Conservation (phyloP, 768 basidiomycete genomes). For the Trametes gibbosa region DNA sequence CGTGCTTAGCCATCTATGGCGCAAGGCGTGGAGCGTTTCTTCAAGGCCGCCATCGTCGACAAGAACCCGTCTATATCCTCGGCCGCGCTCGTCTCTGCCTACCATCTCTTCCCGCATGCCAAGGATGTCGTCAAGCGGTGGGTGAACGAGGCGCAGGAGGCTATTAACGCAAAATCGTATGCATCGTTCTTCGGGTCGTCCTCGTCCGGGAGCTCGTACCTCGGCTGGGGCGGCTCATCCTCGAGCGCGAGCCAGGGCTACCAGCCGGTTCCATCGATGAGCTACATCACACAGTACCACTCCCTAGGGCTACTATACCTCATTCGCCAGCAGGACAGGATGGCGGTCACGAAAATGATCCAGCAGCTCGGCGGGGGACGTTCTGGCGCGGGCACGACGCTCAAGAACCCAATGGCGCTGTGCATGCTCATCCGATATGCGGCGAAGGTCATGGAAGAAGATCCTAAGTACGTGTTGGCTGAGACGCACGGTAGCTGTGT, state of each 20-base stretch:
- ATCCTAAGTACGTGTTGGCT: slow-evolving; percentile 77
- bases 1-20: slow-evolving; percentile 88
- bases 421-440: slow-evolving; percentile 99
- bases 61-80: slow-evolving; percentile 93
- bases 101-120: slow-evolving; percentile 91
- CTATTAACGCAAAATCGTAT: slow-evolving; percentile 84
- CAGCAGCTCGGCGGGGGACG: slow-evolving; percentile 93
- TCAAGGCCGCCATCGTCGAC: slow-evolving; percentile 99
- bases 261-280: slow-evolving; percentile 83
- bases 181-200: slow-evolving; percentile 60
- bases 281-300: slow-evolving; percentile 96
- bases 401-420: slow-evolving; percentile 95
- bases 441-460: slow-evolving; percentile 98
- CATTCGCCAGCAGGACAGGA: slow-evolving; percentile 95
- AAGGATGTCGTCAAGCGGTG: slow-evolving; percentile 97
- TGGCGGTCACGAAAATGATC: slow-evolving; percentile 99
- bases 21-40: slow-evolving; percentile 97
- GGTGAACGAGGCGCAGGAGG: slow-evolving; percentile 99
- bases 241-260: slow-evolving; percentile 51
- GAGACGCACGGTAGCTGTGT: neutral
- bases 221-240: slow-evolving; percentile 67
- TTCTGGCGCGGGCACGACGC: slow-evolving; percentile 73
- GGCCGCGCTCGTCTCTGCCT: slow-evolving; percentile 94
- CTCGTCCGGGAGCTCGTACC: slow-evolving; percentile 52
- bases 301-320: slow-evolving; percentile 90